A percentile compares a stretch with the other conserved stretches of the same genome.
Evolutionary conservation across 495 filamentous ascomycete species (phyloP).

Genomic region (Penicillium cinerascens): DNA sequence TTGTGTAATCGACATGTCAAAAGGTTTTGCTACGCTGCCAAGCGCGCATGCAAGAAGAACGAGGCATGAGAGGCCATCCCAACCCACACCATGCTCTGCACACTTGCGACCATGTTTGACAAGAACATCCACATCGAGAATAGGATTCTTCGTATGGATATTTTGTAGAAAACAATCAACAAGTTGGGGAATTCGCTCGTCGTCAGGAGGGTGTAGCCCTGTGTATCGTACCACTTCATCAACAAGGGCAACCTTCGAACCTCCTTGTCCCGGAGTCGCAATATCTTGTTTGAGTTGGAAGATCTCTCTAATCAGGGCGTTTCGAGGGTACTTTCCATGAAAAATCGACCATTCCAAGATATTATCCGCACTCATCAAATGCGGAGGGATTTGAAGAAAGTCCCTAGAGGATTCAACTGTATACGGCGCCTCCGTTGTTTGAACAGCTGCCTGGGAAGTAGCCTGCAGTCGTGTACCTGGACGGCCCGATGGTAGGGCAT

Average conservation of each 20-base stretch:
- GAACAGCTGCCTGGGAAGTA: background rate
- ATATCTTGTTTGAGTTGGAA: background rate
- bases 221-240: background rate
- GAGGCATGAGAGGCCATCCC: conserved; percentile 27
- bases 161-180: conserved; percentile 28
- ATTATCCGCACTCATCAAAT: conserved; percentile 2
- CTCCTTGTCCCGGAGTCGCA: background rate
- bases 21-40: conserved; percentile 4
- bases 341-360: conserved; percentile 7
- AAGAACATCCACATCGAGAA: conserved; percentile 23
- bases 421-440: background rate
- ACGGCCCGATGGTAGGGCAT: background rate
- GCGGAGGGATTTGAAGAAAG: conserved; percentile 6
- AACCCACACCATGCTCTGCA: background rate
- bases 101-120: background rate
- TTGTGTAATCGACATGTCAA: conserved; percentile 1
- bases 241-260: background rate
- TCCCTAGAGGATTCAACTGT: background rate
- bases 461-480: background rate
- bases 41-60: conserved; percentile 21
- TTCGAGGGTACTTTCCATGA: conserved; percentile 1
- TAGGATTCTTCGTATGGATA: conserved; percentile 35
- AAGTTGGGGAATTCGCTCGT: conserved; percentile 5
- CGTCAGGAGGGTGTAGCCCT: conserved; percentile 1
- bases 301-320: conserved; percentile 1